Percentiles rank a stretch among this genome's conserved stretches.
These are phyloP conservation scores for Chaetomium tenue DNA, from an alignment of 495 filamentous ascomycete genomes.

Conservation along the genomic window DNA sequence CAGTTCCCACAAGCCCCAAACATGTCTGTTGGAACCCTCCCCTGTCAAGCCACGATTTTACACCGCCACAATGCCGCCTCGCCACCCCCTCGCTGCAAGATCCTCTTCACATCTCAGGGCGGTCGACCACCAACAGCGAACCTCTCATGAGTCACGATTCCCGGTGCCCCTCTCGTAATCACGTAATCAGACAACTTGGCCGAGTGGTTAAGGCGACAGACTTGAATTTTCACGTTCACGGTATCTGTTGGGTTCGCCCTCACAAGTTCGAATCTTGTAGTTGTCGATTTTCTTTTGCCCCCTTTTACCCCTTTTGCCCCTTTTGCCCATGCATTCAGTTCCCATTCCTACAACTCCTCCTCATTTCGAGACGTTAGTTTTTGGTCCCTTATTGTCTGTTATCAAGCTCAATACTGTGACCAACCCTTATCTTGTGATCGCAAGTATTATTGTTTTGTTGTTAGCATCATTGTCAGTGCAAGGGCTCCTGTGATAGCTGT, in stretches of 20 bases:
- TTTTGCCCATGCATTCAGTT: neutral
- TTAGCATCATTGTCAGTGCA: too few relatives aligned
- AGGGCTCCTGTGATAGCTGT: too few relatives aligned
- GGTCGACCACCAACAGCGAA: neutral
- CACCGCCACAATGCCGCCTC: neutral
- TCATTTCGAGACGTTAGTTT: neutral
- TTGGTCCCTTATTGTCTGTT: too few relatives aligned
- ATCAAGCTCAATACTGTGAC: too few relatives aligned
- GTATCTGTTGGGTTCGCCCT: conserved; percentile 35
- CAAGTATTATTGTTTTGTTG: too few relatives aligned
- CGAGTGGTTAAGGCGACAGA: conserved; percentile 37
- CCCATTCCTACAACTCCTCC: neutral
- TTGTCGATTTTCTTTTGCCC: conserved; percentile 21
- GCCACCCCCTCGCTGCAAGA: neutral
- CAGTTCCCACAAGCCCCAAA: neutral
- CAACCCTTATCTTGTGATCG: too few relatives aligned
- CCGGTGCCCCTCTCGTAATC: neutral
- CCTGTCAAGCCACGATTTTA: neutral
- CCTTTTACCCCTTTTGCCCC: neutral
- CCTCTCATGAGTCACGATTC: conserved; percentile 4
- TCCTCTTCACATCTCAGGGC: neutral
- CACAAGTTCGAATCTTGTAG: conserved; percentile 36
- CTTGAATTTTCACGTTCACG: conserved; percentile 31
- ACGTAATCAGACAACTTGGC: conserved; percentile 29
- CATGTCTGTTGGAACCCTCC: neutral